Conservation (phyloP, 169 alveolate species). For the Eimeria brunetti region DNA sequence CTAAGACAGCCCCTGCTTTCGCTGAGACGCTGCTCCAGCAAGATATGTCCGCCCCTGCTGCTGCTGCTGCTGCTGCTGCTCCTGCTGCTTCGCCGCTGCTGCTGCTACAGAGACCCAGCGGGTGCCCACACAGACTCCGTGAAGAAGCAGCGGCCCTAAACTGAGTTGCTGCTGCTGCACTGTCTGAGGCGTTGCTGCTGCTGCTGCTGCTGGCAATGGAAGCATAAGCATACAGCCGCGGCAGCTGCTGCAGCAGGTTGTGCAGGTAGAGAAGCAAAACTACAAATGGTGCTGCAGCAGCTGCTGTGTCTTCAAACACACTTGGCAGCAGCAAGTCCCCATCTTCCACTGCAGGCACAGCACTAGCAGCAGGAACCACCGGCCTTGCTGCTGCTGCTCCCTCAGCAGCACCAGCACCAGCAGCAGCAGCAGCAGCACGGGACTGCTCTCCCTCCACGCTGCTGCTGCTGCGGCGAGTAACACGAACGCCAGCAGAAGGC, state of each 20-base stretch:
- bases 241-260: conserved; percentile 58
- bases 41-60: conserved; percentile 26
- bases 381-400: conserved; percentile 20
- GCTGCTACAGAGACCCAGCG: conserved; percentile 54
- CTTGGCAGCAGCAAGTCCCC: conserved; percentile 14
- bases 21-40: conserved; percentile 60
- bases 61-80: conserved; percentile 8
- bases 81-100: conserved; percentile 12
- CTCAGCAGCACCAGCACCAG: not conserved
- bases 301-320: conserved; percentile 33
- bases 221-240: conserved; percentile 27
- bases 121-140: conserved; percentile 30
- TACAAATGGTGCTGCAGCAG: conserved; percentile 48
- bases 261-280: conserved; percentile 47
- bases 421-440: not conserved
- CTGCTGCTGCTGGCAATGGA: conserved; percentile 19
- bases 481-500: conserved; percentile 31
- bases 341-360: conserved; percentile 6
- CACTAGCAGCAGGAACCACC: not conserved
- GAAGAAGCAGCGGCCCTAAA: conserved; percentile 57
- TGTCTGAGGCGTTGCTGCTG: not conserved
- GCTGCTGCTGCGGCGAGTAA: conserved; percentile 41
- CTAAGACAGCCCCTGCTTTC: conserved; percentile 61
- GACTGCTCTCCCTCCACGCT: too few species aligned
- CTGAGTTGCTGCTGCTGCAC: conserved; percentile 2